Evolutionary conservation across 495 filamentous ascomycete species (phyloP).

Genomic region (Daldinia grandis): DNA sequence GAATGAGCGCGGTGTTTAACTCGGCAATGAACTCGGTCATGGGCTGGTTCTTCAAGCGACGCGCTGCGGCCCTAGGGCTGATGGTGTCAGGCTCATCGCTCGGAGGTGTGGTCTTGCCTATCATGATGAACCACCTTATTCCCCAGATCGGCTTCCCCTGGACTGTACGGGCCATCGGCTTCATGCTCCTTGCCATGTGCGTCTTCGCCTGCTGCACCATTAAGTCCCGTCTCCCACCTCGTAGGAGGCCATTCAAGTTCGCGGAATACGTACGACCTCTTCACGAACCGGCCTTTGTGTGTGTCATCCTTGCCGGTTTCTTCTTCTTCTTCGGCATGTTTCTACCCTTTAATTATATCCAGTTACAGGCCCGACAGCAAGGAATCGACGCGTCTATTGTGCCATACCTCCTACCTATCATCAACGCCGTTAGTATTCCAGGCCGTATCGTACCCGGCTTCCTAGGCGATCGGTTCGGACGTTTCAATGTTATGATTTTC

Average conservation of each 20-base stretch:
- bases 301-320: slow-evolving; percentile 62
- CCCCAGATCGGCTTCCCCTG: slow-evolving; percentile 72
- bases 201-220: slow-evolving; percentile 70
- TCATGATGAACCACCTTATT: slow-evolving; percentile 74
- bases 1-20: slow-evolving; percentile 70
- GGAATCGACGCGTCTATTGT: slow-evolving; percentile 68
- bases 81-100: slow-evolving; percentile 72
- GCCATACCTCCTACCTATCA: slow-evolving; percentile 73
- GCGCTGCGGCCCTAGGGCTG: slow-evolving; percentile 74
- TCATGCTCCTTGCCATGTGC: slow-evolving; percentile 72
- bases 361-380: slow-evolving; percentile 61
- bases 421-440: slow-evolving; percentile 76
- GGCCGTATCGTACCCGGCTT: slow-evolving; percentile 80
- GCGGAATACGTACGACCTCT: slow-evolving; percentile 68
- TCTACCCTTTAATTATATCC: slow-evolving; percentile 77
- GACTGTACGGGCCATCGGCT: slow-evolving; percentile 75
- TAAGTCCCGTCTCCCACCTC: slow-evolving; percentile 68
- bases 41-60: slow-evolving; percentile 73
- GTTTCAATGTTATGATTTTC: slow-evolving; percentile 76
- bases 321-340: slow-evolving; percentile 78
- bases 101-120: slow-evolving; percentile 73
- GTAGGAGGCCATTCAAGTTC: slow-evolving; percentile 60
- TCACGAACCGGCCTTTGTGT: slow-evolving; percentile 63
- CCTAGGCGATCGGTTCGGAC: slow-evolving; percentile 74
- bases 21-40: slow-evolving; percentile 65